These are phyloP conservation scores for Phaeotremella fagi DNA, from an alignment of 768 basidiomycete species.

Conservation along the genomic window DNA sequence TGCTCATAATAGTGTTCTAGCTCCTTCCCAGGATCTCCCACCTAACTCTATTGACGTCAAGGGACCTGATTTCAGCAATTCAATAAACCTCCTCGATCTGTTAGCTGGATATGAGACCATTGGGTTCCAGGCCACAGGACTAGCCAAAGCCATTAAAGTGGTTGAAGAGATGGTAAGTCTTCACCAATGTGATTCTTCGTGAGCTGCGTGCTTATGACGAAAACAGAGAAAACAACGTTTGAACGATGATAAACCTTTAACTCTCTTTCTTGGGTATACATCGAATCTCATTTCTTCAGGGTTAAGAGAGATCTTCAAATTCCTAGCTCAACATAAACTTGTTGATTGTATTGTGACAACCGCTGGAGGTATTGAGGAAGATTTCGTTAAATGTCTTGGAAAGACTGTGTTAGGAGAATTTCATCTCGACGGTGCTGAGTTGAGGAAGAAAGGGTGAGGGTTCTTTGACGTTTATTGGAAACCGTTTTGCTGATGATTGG, in stretches of 20 bases:
- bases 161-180: constrained; percentile 82
- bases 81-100: constrained; percentile 63
- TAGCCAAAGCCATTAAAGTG: constrained; percentile 80
- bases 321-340: constrained; percentile 89
- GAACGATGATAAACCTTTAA: constrained; percentile 67
- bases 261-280: constrained; percentile 93
- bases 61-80: constrained; percentile 81
- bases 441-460: constrained; percentile 65
- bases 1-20: constrained; percentile 43
- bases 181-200: not conserved
- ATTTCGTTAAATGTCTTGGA: constrained; percentile 98
- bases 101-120: constrained; percentile 78
- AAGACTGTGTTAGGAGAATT: constrained; percentile 80
- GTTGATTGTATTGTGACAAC: constrained; percentile 89
- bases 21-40: constrained; percentile 41
- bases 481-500: not conserved
- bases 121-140: constrained; percentile 94
- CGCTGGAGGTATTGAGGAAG: constrained; percentile 97
- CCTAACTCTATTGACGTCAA: constrained; percentile 54
- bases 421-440: constrained; percentile 78
- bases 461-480: not conserved
- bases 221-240: constrained; percentile 79
- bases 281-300: constrained; percentile 98
- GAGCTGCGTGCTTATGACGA: too few species aligned
- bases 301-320: constrained; percentile 81